Evolutionary conservation across 331 rosid species (phyloP).

Genomic region (Pyrus hybrid): DNA sequence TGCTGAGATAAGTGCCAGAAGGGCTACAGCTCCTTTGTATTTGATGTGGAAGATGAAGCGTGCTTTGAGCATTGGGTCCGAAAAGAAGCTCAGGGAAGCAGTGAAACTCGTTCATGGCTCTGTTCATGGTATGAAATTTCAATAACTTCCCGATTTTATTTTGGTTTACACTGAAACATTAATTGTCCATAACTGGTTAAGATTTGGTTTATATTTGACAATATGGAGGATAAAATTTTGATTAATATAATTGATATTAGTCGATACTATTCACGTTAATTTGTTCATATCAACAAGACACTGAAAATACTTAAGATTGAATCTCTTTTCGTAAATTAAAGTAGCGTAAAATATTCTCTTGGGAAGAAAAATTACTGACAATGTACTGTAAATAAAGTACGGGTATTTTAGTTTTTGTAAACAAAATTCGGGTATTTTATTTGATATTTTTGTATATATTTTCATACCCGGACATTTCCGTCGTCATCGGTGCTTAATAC

Average conservation of each 20-base stretch:
- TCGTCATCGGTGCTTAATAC: neutral
- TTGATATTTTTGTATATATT: neutral
- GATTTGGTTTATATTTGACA: neutral
- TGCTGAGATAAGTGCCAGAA: constrained; percentile 47
- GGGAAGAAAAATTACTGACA: too few relatives aligned
- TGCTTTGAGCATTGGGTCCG: constrained; percentile 45
- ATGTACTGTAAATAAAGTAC: too few relatives aligned
- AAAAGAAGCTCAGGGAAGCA: constrained; percentile 39
- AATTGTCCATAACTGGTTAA: neutral
- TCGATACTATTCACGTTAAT: too few relatives aligned
- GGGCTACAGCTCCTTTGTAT: constrained; percentile 38
- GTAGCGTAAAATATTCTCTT: too few relatives aligned
- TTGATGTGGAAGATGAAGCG: constrained; percentile 60
- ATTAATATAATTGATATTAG: too few relatives aligned
- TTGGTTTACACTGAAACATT: neutral
- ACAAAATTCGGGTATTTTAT: neutral
- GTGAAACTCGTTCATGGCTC: constrained; percentile 35
- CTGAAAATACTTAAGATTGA: too few relatives aligned
- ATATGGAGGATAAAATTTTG: neutral
- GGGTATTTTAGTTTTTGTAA: too few relatives aligned
- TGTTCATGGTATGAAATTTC: constrained; percentile 13
- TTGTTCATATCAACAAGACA: too few relatives aligned
- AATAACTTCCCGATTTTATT: neutral
- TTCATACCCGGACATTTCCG: neutral
- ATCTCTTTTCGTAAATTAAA: too few relatives aligned